phyloP scores from a whole-genome alignment of 176 grass and related monocot species.

The Zoysia japonica region DNA sequence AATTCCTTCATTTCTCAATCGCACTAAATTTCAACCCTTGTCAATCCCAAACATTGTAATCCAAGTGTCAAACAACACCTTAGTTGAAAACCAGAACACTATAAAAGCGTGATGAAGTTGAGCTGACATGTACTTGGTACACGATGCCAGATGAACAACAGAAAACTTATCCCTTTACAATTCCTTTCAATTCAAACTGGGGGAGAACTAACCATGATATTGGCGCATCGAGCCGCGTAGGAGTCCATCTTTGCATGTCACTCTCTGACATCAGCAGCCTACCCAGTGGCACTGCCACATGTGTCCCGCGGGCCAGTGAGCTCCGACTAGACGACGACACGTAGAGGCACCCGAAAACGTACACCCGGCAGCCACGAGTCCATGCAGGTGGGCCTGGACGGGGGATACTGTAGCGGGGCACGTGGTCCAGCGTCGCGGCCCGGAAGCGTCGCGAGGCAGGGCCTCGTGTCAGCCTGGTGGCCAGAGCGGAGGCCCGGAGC shows the following conservation, averaged over 20 bases:
- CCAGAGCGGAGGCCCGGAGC: slow-evolving; percentile 32
- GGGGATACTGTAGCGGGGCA: slow-evolving; percentile 12
- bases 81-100: no score
- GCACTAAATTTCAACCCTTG: no score
- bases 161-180: no score
- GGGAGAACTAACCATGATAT: no score
- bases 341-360: background rate
- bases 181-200: no score
- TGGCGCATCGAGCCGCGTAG: no score
- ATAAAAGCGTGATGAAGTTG: no score
- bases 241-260: background rate
- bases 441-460: slow-evolving; percentile 28
- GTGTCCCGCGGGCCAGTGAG: background rate
- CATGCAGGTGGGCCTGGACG: slow-evolving; percentile 7
- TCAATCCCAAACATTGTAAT: no score
- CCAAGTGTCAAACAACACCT: no score
- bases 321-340: background rate
- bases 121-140: no score
- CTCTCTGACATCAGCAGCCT: background rate
- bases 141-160: no score
- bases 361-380: background rate
- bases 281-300: background rate
- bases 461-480: slow-evolving; percentile 30
- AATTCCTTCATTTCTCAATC: no score
- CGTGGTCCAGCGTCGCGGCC: slow-evolving; percentile 27